These are phyloP conservation scores for Podospora pseudopauciseta DNA, from an alignment of 495 filamentous ascomycete species.

Conservation along the genomic window DNA sequence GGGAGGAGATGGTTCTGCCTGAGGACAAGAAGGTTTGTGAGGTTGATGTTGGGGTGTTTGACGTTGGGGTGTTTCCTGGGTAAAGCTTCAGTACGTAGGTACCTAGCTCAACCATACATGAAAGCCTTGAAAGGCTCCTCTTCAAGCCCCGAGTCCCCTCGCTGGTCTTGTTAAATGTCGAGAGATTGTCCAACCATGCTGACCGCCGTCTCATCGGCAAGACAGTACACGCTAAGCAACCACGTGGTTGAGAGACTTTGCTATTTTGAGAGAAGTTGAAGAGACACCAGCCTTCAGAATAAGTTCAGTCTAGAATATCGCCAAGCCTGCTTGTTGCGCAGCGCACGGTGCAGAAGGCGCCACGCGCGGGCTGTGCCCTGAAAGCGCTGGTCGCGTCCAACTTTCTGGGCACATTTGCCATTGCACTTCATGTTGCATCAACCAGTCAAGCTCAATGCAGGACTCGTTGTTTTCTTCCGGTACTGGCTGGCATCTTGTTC, in stretches of 20 bases:
- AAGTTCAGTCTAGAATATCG: neutral
- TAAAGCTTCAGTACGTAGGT: neutral
- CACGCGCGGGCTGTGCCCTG: neutral
- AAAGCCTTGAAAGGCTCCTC: too few relatives aligned
- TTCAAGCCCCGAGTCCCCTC: neutral
- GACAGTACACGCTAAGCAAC: neutral
- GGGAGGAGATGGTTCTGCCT: constrained; percentile 7
- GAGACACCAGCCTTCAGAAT: neutral
- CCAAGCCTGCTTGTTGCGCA: neutral
- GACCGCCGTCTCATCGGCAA: neutral
- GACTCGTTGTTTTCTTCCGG: neutral
- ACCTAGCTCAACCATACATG: too few relatives aligned
- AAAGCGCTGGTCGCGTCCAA: neutral
- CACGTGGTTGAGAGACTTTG: neutral
- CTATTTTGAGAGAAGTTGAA: neutral
- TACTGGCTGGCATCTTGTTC: neutral
- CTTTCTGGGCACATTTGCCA: neutral
- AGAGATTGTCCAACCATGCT: neutral
- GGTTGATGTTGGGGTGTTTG: constrained; percentile 3
- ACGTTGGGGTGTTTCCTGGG: neutral
- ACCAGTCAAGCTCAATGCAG: neutral
- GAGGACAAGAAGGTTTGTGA: constrained; percentile 9
- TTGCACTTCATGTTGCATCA: neutral
- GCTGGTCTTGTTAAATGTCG: neutral
- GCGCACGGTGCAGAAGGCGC: neutral